phyloP scores from a whole-genome alignment of 2,329 filamentous ascomycete species.

The Albophoma yamanashiensis region DNA sequence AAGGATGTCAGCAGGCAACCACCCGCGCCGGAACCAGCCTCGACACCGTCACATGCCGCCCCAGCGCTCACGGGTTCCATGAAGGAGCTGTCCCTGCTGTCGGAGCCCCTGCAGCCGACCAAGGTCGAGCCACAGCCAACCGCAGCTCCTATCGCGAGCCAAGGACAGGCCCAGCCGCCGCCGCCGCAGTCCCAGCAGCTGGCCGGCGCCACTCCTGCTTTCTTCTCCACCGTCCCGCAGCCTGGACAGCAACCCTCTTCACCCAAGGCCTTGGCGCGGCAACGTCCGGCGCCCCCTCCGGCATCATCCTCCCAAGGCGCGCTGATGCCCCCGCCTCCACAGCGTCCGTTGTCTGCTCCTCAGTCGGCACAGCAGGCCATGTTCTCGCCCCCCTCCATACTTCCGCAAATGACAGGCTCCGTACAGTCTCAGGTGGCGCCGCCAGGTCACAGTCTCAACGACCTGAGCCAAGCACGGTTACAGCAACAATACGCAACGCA shows the following conservation, averaged over 20 bases:
- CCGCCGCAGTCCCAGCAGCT: slow-evolving; percentile 29
- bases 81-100: slow-evolving; percentile 45
- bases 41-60: slow-evolving; percentile 11
- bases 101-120: slow-evolving; percentile 40
- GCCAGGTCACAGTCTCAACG: slow-evolving; percentile 65
- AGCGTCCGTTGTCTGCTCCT: slow-evolving; percentile 77
- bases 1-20: slow-evolving; percentile 14
- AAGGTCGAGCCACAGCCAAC: slow-evolving; percentile 25
- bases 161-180: neutral
- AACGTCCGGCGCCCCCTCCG: slow-evolving; percentile 62
- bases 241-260: slow-evolving; percentile 28
- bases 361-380: slow-evolving; percentile 65
- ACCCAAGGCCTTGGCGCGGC: slow-evolving; percentile 32
- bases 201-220: slow-evolving; percentile 45
- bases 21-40: slow-evolving; percentile 7
- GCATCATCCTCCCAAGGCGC: slow-evolving; percentile 46
- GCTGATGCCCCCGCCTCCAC: slow-evolving; percentile 66
- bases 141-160: neutral
- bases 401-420: slow-evolving; percentile 74
- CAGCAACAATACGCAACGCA: slow-evolving; percentile 49
- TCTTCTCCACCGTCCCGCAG: slow-evolving; percentile 37
- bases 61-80: slow-evolving; percentile 41
- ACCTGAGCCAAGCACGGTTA: slow-evolving; percentile 55
- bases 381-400: slow-evolving; percentile 64
- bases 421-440: slow-evolving; percentile 54